Evolutionary conservation across 148 eudicot species (phyloP).

Genomic region (Agrostemma githago): DNA sequence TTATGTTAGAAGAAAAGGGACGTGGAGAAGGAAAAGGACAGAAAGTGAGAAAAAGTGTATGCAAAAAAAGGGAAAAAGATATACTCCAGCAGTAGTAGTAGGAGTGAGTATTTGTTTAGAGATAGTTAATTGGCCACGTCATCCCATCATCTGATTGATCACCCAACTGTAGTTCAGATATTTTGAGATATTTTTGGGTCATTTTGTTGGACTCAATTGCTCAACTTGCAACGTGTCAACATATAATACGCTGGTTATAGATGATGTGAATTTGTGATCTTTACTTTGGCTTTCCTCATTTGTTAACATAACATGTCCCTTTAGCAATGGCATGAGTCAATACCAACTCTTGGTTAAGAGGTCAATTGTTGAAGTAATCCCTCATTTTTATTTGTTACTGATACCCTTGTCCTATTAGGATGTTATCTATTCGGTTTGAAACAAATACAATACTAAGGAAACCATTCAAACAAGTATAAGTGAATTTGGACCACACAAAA

Average conservation of each 20-base stretch:
- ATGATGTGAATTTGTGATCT: too few relatives aligned
- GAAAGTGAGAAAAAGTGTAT: neutral
- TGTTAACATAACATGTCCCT: too few relatives aligned
- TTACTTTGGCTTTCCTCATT: too few relatives aligned
- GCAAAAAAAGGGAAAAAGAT: neutral
- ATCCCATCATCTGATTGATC: neutral
- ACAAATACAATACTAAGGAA: too few relatives aligned
- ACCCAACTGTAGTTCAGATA: neutral
- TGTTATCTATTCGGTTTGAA: too few relatives aligned
- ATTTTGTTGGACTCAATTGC: neutral
- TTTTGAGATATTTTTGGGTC: neutral
- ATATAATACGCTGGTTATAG: neutral
- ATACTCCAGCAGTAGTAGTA: neutral
- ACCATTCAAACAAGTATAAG: too few relatives aligned
- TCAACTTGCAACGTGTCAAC: neutral
- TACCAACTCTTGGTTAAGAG: too few relatives aligned
- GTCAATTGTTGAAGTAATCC: too few relatives aligned
- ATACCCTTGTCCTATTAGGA: too few relatives aligned
- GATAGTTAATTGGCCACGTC: conserved; percentile 9
- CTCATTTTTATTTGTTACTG: too few relatives aligned
- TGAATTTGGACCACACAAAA: too few relatives aligned
- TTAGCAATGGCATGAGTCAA: too few relatives aligned
- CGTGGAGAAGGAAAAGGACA: neutral
- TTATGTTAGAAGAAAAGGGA: neutral
- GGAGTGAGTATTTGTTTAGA: neutral